Percentiles rank a stretch among this genome's conserved stretches.
Evolutionary conservation across 768 basidiomycete genomes (phyloP).

Genomic region (Auricularia cornea): DNA sequence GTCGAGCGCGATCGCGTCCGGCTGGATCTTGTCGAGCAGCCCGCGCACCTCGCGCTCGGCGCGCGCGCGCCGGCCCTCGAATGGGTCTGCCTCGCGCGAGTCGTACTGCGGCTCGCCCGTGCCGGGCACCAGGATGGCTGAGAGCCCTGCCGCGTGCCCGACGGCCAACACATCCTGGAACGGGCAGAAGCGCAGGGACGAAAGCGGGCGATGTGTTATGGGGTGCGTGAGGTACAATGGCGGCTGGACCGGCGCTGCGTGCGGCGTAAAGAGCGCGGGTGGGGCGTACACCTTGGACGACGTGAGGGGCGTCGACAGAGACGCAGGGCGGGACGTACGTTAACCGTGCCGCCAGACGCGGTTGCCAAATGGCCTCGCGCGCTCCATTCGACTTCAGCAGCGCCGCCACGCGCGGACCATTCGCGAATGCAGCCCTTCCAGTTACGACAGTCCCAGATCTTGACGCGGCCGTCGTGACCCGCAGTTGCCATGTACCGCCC

Average conservation of each 20-base stretch:
- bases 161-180: conserved; percentile 80
- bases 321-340: conserved; percentile 51
- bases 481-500: conserved; percentile 89
- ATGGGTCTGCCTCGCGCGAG: conserved; percentile 87
- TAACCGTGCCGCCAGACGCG: conserved; percentile 74
- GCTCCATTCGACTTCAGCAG: conserved; percentile 75
- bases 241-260: conserved; percentile 43
- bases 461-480: conserved; percentile 81
- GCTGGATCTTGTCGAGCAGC: conserved; percentile 90
- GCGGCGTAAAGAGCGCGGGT: conserved; percentile 52
- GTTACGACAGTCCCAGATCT: conserved; percentile 95
- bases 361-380: conserved; percentile 76
- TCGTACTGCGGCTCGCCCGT: conserved; percentile 94
- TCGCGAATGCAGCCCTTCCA: conserved; percentile 83
- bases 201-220: conserved; percentile 70
- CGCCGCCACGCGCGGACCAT: conserved; percentile 58
- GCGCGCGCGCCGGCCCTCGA: conserved; percentile 72
- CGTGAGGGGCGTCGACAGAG: background rate
- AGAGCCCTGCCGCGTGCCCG: conserved; percentile 67
- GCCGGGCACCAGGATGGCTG: conserved; percentile 84
- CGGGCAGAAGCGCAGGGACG: conserved; percentile 74
- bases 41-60: conserved; percentile 86
- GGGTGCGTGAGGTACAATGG: conserved; percentile 87
- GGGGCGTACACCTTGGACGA: conserved; percentile 58
- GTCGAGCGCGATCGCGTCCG: conserved; percentile 84